Percentiles rank a stretch among this genome's conserved stretches.
Conservation (phyloP, 179 eudicot genomes). For the Amaranthus tricolor region DNA sequence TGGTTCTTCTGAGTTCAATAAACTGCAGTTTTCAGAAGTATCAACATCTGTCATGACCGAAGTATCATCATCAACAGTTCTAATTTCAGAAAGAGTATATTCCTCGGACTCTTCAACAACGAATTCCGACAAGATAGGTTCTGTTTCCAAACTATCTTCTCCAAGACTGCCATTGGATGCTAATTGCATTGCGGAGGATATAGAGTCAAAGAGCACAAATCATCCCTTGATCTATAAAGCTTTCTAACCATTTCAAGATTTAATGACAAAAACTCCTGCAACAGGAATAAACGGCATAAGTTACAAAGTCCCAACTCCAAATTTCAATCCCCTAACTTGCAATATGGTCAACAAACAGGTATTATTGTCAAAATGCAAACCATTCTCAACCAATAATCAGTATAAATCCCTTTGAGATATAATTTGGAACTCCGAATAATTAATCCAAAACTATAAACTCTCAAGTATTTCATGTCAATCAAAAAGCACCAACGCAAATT, state of each 20-base stretch:
- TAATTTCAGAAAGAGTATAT: conserved; percentile 66
- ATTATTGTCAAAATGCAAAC: not conserved
- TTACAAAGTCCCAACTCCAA: not conserved
- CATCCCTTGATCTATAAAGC: conserved; percentile 34
- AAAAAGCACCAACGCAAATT: not conserved
- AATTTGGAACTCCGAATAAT: not conserved
- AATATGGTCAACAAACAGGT: not conserved
- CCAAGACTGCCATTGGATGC: conserved; percentile 50
- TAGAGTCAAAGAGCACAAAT: conserved; percentile 28
- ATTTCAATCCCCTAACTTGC: not conserved
- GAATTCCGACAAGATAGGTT: conserved; percentile 65
- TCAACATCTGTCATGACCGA: conserved; percentile 34
- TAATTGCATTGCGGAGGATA: conserved; percentile 62
- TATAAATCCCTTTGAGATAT: not conserved
- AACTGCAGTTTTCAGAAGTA: conserved; percentile 50
- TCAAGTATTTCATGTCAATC: no score
- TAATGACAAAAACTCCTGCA: conserved; percentile 44
- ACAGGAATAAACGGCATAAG: not conserved
- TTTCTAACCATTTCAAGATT: conserved; percentile 47
- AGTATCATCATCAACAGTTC: conserved; percentile 48
- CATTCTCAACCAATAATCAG: not conserved
- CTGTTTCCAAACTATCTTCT: conserved; percentile 74
- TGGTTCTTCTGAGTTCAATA: conserved; percentile 63
- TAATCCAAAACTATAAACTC: not conserved
- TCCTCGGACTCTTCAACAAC: conserved; percentile 42